A percentile compares a stretch with the other conserved stretches of the same genome.
Conservation (phyloP, 2,329 filamentous ascomycete genomes). For the Phaeosphaeriaceae sp. region DNA sequence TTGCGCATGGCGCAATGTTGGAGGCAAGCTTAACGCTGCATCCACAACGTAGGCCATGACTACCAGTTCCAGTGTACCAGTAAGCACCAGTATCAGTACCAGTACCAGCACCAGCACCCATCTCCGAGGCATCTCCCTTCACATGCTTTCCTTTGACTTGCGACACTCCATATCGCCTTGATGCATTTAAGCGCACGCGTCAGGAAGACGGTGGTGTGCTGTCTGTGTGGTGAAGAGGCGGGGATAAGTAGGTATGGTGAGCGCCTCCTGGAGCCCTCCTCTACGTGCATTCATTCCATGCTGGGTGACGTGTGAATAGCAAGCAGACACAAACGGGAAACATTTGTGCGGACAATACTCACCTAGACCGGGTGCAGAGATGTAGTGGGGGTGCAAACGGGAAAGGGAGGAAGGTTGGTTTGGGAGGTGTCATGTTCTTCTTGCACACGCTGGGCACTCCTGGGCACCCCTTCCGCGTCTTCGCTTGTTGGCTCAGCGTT, state of each 20-base stretch:
- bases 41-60: neutral
- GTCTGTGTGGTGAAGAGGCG: no score
- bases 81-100: no score
- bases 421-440: slow-evolving; percentile 7
- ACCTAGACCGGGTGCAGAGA: slow-evolving; percentile 8
- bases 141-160: no score
- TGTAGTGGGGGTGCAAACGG: neutral
- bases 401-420: slow-evolving; percentile 7
- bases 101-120: no score
- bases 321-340: neutral
- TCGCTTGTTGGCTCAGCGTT: slow-evolving; percentile 1
- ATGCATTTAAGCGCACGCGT: no score
- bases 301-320: slow-evolving; percentile 14
- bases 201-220: no score
- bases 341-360: slow-evolving; percentile 1
- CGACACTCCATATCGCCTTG: no score
- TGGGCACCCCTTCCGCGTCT: slow-evolving; percentile 15
- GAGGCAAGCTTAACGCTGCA: slow-evolving; percentile 1
- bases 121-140: no score
- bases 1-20: neutral
- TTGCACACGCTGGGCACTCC: slow-evolving; percentile 15
- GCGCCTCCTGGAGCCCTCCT: no score
- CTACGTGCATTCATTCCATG: slow-evolving; percentile 1
- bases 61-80: neutral
- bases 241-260: no score